Evolutionary conservation across 225 moss, liverwort and hornwort species (phyloP).

Genomic region (Anthoceros angustus): DNA sequence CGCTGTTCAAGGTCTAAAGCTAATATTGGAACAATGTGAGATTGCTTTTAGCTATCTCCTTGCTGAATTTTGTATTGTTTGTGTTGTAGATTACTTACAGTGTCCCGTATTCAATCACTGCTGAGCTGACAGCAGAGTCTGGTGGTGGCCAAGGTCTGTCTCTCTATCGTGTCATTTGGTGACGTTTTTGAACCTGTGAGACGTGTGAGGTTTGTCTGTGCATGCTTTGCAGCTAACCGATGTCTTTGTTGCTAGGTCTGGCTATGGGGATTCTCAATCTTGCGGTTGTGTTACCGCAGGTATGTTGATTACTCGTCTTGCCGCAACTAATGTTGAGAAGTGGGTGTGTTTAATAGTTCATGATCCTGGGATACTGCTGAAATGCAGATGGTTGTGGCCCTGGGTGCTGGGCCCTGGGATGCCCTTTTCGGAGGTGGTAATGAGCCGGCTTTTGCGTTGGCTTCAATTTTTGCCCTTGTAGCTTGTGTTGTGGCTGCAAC

Average conservation of each 20-base stretch:
- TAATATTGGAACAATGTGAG: background rate
- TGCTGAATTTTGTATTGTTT: background rate
- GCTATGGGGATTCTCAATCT: slow-evolving; percentile 90
- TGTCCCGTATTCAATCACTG: slow-evolving; percentile 70
- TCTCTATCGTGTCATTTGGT: background rate
- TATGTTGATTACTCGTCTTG: slow-evolving; percentile 5
- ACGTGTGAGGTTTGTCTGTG: background rate
- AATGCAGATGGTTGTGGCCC: slow-evolving; percentile 56
- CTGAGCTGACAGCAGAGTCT: slow-evolving; percentile 65
- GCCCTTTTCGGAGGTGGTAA: slow-evolving; percentile 78
- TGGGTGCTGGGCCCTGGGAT: slow-evolving; percentile 85
- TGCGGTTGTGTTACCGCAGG: slow-evolving; percentile 61
- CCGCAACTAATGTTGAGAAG: background rate
- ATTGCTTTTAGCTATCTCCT: background rate
- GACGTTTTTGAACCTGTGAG: background rate
- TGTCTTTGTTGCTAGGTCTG: slow-evolving; percentile 23
- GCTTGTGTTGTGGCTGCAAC: slow-evolving; percentile 53
- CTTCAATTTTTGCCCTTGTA: slow-evolving; percentile 45
- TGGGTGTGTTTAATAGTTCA: background rate
- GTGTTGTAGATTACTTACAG: slow-evolving; percentile 46
- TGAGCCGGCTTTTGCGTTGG: slow-evolving; percentile 64
- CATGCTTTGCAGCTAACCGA: background rate
- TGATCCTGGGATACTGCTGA: background rate
- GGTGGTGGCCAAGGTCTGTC: slow-evolving; percentile 66
- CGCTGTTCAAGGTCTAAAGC: background rate